A percentile compares a stretch with the other conserved stretches of the same genome.
These are phyloP conservation scores for Clathrus columnatus DNA, from an alignment of 768 basidiomycete species.

Conservation along the genomic window DNA sequence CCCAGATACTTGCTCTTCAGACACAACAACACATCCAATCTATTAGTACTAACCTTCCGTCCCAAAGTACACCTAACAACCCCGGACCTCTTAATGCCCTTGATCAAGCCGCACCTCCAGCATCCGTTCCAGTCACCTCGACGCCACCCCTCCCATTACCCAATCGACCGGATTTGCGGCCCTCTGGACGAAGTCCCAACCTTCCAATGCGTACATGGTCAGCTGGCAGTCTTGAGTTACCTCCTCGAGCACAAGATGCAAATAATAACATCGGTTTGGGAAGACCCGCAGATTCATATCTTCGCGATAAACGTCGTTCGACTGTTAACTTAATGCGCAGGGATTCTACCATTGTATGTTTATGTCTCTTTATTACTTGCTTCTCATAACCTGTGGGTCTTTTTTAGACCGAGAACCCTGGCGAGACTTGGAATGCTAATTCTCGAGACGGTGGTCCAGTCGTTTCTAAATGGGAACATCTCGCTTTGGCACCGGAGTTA, in stretches of 20 bases:
- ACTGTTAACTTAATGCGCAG: constrained; percentile 59
- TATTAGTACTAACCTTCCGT: constrained; percentile 19
- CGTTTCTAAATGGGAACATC: constrained; percentile 93
- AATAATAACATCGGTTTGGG: constrained; percentile 23
- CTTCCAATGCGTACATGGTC: constrained; percentile 80
- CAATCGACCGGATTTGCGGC: constrained; percentile 55
- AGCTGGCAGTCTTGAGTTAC: constrained; percentile 68
- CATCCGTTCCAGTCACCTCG: constrained; percentile 22
- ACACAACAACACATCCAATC: constrained; percentile 60
- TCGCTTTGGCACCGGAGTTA: constrained; percentile 77
- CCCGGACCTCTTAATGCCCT: constrained; percentile 36
- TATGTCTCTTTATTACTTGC: constrained; percentile 10
- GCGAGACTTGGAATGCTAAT: constrained; percentile 40
- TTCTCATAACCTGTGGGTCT: constrained; percentile 13
- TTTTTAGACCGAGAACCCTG: constrained; percentile 46
- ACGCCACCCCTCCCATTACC: constrained; percentile 45
- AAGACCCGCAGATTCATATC: constrained; percentile 30
- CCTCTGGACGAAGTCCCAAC: constrained; percentile 49
- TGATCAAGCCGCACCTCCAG: constrained; percentile 24
- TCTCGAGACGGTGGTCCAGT: constrained; percentile 69
- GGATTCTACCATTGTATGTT: constrained; percentile 64
- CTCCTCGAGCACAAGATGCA: constrained; percentile 42
- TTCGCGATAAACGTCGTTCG: constrained; percentile 70
- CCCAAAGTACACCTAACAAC: constrained; percentile 12
- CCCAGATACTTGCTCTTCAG: constrained; percentile 73